Evolutionary conservation across 345 rosid species (phyloP).

Genomic region (Cardamine chenopodiifolia): DNA sequence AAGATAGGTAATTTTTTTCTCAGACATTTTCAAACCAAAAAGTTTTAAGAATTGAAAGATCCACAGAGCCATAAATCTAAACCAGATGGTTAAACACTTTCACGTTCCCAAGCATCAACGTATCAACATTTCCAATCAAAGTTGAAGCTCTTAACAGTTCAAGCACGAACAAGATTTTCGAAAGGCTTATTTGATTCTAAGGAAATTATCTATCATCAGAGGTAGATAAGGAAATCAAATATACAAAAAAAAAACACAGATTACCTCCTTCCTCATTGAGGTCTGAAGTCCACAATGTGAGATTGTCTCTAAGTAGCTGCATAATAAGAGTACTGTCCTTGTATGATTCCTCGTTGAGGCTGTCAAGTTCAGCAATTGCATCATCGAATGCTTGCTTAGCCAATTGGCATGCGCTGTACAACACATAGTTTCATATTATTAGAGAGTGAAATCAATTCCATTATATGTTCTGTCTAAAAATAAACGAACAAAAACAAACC

Average conservation of each 20-base stretch:
- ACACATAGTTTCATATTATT: conserved; percentile 2
- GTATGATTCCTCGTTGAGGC: conserved; percentile 93
- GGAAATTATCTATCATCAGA: conserved; percentile 9
- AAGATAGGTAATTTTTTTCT: too few species aligned
- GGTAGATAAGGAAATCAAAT: not conserved
- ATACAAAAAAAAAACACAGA: not conserved
- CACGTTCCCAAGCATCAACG: not conserved
- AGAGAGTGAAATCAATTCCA: not conserved
- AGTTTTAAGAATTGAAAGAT: not conserved
- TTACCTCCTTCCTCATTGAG: conserved; percentile 94
- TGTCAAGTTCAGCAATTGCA: conserved; percentile 97
- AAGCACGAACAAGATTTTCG: not conserved
- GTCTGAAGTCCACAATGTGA: conserved; percentile 98
- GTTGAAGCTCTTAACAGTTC: not conserved
- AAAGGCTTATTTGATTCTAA: conserved; percentile 1
- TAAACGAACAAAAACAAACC: conserved; percentile 34
- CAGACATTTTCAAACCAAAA: not conserved
- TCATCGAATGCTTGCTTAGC: conserved; percentile 98
- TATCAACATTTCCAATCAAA: not conserved
- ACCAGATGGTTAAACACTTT: not conserved
- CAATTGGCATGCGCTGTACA: conserved; percentile 91
- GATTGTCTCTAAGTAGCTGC: conserved; percentile 98
- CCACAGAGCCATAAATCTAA: not conserved
- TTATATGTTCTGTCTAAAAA: not conserved
- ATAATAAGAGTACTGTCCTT: conserved; percentile 97